Evolutionary conservation across 148 eudicot species (phyloP), one percentile per base, ranked within the genome.

Genomic region (Simmondsia chinensis): DNA sequence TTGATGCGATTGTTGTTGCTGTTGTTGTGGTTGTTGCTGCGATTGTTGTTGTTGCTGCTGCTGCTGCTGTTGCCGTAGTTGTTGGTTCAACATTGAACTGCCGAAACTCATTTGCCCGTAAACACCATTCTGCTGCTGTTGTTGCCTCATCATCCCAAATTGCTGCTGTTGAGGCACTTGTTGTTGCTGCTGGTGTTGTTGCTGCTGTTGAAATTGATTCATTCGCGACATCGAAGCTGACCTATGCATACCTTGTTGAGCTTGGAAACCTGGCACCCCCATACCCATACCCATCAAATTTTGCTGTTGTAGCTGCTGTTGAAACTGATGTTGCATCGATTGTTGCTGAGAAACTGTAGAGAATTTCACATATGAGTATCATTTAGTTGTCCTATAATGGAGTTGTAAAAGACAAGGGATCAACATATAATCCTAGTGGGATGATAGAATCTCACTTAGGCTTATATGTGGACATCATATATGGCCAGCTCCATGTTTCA

Each of bases 61-160:
- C n/a, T n/a, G n/a, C n/a, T n/a, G n/a, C n/a, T n/a, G n/a, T n/a
- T n/a, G n/a, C 2, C 33, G 64, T 3, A 52, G 47, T 27, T 63
- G 79, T 29, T 77, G 85, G 24, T 52, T 64, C 36, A 58, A 39
- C 31, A 65, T 34, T 11, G 69, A 63, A 30, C 76, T 74, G 24
- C 68, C 71, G 54, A 77, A 81, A 61, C 62, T 76, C 88, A 73
- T 71, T 35, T 73, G 80, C 14, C 83, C 77, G 46, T 76, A 73
- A 22, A 72, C 32, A 4, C 59, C 73, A 34, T 61, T 46, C 28
- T 77, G 76, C 33, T 72, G 82, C 36, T 79, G 41, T 32, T 77
- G 76, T 35, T 72, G 82, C 36, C 82, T 42, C 62, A 67, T 37
- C 49, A 65, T 23, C 11, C 48, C 54, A 7, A 38, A 48, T 12